Evolutionary conservation across 129 eudicot genomes (phyloP), one percentile per base, ranked within the genome.

Genomic region (Apium graveolens): DNA sequence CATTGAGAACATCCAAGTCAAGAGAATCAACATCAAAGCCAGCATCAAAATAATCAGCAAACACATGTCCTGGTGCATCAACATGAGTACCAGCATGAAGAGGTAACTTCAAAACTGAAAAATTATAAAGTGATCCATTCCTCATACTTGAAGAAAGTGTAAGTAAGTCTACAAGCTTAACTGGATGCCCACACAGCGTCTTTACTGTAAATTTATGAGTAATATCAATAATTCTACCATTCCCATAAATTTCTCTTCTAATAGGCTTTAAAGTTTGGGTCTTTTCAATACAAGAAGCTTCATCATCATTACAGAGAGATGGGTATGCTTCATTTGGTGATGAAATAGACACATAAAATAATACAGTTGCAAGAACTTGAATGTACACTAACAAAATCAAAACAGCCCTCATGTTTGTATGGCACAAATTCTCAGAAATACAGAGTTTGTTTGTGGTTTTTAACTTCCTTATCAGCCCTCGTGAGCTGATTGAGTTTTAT

Each of bases 81-180:
- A 93, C 98, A 87, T 93, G 96, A 27, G 96, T 93, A 27, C 98
- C 98, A 27, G 94, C 42, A 82, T 93, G 98, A 83, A 85, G 88
- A 60, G 88, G 89, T 18, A 93, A 68, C 88, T 84, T 93, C 79
- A 93, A 82, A 72, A 82, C 78, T 17, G 96, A 93, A 48, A 88
- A 86, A 80, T 93, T 90, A 75, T 81, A 87, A 77, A 80, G 84
- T 0, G 96, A 93, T 5, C 98, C 98, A 72, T 93, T 90, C 87
- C 81, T 89, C 92, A 93, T 93, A 81, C 88, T 86, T 66, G 21
- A 12, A 76, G 79, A 48, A 20, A 90, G 94, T 3, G 78, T 73
- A 41, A 90, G 88, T 37, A 83, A 87, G 42, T 81, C 79, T 12
- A 92, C 93, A 49, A 93, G 20, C 24, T 90, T 82, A 37, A 39